Conservation (phyloP, 2,329 filamentous ascomycete genomes). For the Pestalotiopsis sp. region DNA sequence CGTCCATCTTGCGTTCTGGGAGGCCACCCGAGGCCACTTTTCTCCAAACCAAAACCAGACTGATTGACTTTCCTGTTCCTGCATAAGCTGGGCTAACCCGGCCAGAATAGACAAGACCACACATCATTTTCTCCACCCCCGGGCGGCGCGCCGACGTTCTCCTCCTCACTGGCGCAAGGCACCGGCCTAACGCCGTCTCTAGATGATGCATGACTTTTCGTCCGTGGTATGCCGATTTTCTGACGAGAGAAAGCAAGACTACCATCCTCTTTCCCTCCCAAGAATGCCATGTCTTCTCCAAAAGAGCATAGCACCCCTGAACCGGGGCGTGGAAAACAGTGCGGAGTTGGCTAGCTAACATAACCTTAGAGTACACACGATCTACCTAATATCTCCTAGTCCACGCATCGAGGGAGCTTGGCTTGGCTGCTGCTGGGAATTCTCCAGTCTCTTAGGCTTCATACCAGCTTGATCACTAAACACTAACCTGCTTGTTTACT, state of each 20-base stretch:
- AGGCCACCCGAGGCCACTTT: neutral
- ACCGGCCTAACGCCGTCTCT: neutral
- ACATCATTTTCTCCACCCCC: neutral
- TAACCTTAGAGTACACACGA: no score
- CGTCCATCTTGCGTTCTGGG: neutral
- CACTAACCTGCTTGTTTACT: neutral
- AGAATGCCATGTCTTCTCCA: no score
- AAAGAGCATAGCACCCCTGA: no score
- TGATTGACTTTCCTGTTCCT: neutral
- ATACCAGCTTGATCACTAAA: neutral
- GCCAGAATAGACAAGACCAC: neutral
- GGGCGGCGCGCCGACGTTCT: neutral
- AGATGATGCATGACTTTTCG: neutral
- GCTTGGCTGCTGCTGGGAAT: neutral
- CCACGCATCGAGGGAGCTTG: neutral
- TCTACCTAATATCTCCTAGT: no score
- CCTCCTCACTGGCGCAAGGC: neutral
- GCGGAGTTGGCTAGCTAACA: no score
- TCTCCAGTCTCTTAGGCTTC: neutral
- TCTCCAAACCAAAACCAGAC: neutral
- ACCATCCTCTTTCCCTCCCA: no score
- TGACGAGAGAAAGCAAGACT: neutral
- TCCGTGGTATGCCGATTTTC: neutral
- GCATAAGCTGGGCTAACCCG: neutral
- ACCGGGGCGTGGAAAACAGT: no score